Evolutionary conservation across 352 stramenopile species (phyloP).

Genomic region (Globisporangium acanthophoron): DNA sequence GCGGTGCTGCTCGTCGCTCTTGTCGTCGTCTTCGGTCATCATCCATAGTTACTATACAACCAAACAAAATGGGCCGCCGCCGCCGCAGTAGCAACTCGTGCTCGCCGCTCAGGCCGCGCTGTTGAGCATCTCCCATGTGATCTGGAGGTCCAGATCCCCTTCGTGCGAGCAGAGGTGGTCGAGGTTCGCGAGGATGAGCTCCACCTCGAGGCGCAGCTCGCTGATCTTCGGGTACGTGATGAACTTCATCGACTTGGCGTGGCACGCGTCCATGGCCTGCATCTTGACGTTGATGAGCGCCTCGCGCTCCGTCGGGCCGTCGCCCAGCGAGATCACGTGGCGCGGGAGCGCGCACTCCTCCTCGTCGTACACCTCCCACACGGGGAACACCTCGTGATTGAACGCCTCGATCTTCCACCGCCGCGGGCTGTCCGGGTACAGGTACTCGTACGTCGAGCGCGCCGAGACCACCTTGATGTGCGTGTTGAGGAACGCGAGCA

Average conservation of each 20-base stretch:
- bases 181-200: conserved; percentile 76
- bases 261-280: conserved; percentile 71
- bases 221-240: conserved; percentile 84
- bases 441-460: conserved; percentile 86
- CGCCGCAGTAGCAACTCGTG: too few relatives aligned
- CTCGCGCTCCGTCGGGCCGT: conserved; percentile 77
- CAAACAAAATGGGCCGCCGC: conserved; percentile 9
- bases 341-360: conserved; percentile 43
- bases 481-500: conserved; percentile 71
- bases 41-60: conserved; percentile 35
- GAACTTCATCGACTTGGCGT: conserved; percentile 87
- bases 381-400: conserved; percentile 77
- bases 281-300: conserved; percentile 85
- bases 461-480: conserved; percentile 88
- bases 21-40: background rate
- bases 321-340: conserved; percentile 80
- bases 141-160: conserved; percentile 77
- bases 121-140: conserved; percentile 83
- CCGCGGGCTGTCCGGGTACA: conserved; percentile 77
- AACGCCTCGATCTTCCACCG: conserved; percentile 90
- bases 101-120: conserved; percentile 23
- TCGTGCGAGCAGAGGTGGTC: conserved; percentile 80
- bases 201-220: conserved; percentile 73
- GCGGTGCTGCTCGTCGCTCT: conserved; percentile 17
- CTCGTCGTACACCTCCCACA: conserved; percentile 68